Base-by-base conservation (phyloP, 2,329 filamentous ascomycete species). In the Rutstroemia sp. region DNA sequence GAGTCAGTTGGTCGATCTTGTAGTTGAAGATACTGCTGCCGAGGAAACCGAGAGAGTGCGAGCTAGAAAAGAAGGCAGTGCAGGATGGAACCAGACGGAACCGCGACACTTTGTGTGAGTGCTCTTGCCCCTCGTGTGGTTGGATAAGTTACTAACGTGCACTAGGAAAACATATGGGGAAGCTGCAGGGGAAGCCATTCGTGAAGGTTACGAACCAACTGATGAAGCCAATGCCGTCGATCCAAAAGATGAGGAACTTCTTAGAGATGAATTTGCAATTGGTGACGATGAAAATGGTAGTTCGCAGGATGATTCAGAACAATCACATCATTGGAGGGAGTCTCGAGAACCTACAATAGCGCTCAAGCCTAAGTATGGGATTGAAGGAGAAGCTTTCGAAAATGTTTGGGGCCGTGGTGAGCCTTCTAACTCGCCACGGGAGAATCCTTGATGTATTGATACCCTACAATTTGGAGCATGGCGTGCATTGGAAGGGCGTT, bases 1-100 rank as follows among this genome's bases (percentile, higher is more conserved):
- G 58, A 83, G 81, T 61, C 84, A 87, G 63, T 72, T 87, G 5
- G 83, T 87, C 10, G 84, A 88, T 66, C 71, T 88, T 4, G 78
- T 87, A 0, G 80, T 88, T 8, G 83, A 87, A 71, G 82, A 87
- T 65, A 76, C 71, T 46, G 70, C 81, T 48, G 83, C 82, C 5
- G 83, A 86, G 65, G 77, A 82, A 54, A 73, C 79, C 48, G 82
- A 86, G 58, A 78, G 81, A 48, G 78, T 80, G n/a, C 76, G 82
- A 51, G 78, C 79, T 12, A 75, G 81, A 53, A 83, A 83, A 66
- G 82, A 85, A 69, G 79, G 81, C 49, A 79, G 82, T 25, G 76
- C 82, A 25, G 78, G 75, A 17, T 83, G 80, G 78, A 83, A 84
- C 60, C 75, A 78, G 50, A 73, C 73, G 9, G 75, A 80, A 59